Evolutionary conservation across 2,329 filamentous ascomycete genomes (phyloP), one percentile per base, ranked within the genome.

Genomic region (Pseudogymnoascus sp.): DNA sequence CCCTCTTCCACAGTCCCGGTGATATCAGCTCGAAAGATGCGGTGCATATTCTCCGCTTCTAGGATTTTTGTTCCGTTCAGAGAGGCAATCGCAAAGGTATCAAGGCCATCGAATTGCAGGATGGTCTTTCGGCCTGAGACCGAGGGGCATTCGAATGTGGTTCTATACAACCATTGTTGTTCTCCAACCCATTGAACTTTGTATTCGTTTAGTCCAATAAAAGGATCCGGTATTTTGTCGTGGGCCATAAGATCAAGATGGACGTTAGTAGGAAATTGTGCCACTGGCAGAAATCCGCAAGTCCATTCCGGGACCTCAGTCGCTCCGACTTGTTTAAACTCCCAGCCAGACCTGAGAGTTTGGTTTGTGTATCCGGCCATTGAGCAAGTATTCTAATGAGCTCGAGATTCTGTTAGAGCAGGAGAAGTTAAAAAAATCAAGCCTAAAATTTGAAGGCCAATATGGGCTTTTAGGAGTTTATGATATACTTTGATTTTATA

Each of bases 51-150:
- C 66, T 86, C 82, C 10, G 81, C 80, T 65, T 78, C 71, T 12
- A 87, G 75, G 7, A 88, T 81, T 23, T 76, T 70, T 1, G 75
- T 69, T 8, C 78, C 82, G 68, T 88, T 85, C 16, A 88, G 76
- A 10, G 69, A 77, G 38, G 87, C 83, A 0, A 78, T 82, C 0
- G 84, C 83, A 66, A 85, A 86, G 0, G 85, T 88, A 69, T 88
- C 86, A 1, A 88, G 79, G 0, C 86, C 86, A 67, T 87, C 80
- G 63, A 88, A 87, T 10, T 84, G 82, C 5, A 88, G 74, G 14
- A 83, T 78, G 23, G 77, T 73, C 28, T 69, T 75, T 7, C 67
- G 68, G 40, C 18, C 40, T 4, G 14, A 10, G 25, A 73, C 71
- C 5, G 28, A 64, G n/a, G 61, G 61, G 31, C 38, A 63, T 23